Percentiles rank a stretch among this genome's conserved stretches.
Evolutionary conservation across 1,284 basidiomycete species (phyloP).

Genomic region (Moniliella sp.): DNA sequence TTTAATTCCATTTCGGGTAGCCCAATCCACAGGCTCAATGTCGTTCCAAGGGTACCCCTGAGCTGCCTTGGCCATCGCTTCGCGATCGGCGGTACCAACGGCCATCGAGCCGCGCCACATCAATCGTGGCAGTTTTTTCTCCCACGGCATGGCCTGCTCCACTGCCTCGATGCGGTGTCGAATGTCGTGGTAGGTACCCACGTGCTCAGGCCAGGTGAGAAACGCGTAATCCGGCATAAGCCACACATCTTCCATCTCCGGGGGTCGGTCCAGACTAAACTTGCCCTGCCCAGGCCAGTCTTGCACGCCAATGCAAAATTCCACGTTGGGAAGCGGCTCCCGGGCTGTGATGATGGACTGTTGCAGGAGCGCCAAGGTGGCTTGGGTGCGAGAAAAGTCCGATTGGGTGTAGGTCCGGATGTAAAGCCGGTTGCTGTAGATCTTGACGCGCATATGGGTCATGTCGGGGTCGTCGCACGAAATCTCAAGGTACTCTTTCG

Average conservation of each 20-base stretch:
- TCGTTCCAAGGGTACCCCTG: conserved; percentile 18
- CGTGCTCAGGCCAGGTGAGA: conserved; percentile 4
- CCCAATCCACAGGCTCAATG: conserved; percentile 13
- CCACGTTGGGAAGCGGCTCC: conserved; percentile 23
- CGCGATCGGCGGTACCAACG: conserved; percentile 20
- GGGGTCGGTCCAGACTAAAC: conserved; percentile 15
- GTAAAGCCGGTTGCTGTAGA: conserved; percentile 24
- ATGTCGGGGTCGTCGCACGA: conserved; percentile 21
- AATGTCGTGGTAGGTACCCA: conserved; percentile 18
- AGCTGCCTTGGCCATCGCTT: conserved; percentile 9
- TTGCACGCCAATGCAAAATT: conserved; percentile 21
- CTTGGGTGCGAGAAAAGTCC: conserved; percentile 13
- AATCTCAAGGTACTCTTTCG: conserved; percentile 15
- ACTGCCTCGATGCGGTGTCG: conserved; percentile 9
- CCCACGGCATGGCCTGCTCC: conserved; percentile 13
- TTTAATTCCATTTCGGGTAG: conserved; percentile 5
- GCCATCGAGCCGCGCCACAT: conserved; percentile 23
- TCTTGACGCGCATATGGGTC: conserved; percentile 19
- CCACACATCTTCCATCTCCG: conserved; percentile 21
- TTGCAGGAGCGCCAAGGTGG: conserved; percentile 14
- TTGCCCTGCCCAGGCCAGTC: conserved; percentile 26
- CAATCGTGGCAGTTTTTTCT: conserved; percentile 11
- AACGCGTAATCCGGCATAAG: conserved; percentile 27
- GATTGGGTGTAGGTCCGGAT: conserved; percentile 19
- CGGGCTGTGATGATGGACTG: conserved; percentile 11